A percentile compares a stretch with the other conserved stretches of the same genome.
phyloP scores from a whole-genome alignment of 179 eudicot genomes.

The Drosera spatulata region DNA sequence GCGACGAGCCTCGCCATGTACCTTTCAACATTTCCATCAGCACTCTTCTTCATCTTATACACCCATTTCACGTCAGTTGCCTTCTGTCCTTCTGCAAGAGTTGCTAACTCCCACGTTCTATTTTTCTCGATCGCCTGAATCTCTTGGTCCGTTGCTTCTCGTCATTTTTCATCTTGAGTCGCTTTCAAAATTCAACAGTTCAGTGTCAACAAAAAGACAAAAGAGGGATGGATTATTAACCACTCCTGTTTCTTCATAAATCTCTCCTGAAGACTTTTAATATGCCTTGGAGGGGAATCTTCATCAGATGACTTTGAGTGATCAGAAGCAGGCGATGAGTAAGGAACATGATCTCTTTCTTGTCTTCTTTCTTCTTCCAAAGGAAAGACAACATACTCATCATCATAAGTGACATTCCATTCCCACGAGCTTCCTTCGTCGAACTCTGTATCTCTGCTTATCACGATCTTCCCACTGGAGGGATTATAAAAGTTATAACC shows the following conservation, averaged over 20 bases:
- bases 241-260: background rate
- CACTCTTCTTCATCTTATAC: background rate
- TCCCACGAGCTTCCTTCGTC: background rate
- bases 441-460: background rate
- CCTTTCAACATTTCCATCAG: background rate
- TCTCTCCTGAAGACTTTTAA: background rate
- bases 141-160: background rate
- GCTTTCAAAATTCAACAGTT: slow-evolving; percentile 1
- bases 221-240: background rate
- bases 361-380: background rate
- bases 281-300: background rate
- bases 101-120: background rate
- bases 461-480: background rate
- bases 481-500: slow-evolving; percentile 1
- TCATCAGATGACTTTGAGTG: background rate
- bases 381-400: background rate
- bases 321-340: background rate
- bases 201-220: slow-evolving; percentile 3
- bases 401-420: too few species aligned
- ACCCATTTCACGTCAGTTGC: slow-evolving; percentile 1
- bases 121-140: background rate
- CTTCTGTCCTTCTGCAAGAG: background rate
- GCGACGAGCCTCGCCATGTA: slow-evolving; percentile 1
- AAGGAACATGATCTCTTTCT: background rate
- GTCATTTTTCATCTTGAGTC: background rate